phyloP scores from a whole-genome alignment of 805 yeast species.

The Brettanomyces anomalus region DNA sequence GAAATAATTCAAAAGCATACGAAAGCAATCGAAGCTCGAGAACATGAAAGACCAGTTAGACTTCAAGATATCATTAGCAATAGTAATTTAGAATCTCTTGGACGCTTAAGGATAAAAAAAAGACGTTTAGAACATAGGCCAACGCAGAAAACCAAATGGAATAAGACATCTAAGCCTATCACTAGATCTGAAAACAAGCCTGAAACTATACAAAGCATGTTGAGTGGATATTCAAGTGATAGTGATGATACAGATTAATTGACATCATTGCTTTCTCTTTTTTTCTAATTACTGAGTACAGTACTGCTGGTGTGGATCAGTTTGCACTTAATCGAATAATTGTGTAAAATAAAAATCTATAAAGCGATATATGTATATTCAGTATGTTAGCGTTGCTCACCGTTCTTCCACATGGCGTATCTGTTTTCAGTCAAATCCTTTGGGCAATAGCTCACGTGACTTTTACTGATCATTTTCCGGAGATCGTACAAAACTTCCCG shows the following conservation, averaged over 20 bases:
- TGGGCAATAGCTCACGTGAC: constrained; percentile 30
- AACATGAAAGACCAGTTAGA: too few species aligned
- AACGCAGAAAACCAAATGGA: background rate
- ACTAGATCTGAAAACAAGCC: background rate
- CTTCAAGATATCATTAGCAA: background rate
- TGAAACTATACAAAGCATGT: background rate
- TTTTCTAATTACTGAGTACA: too few species aligned
- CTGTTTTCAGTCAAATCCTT: constrained; percentile 24
- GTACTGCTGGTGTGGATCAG: too few species aligned
- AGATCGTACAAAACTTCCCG: constrained; percentile 41
- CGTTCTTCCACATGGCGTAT: background rate
- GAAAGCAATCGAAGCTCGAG: too few species aligned
- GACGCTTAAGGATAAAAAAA: background rate
- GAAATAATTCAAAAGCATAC: background rate
- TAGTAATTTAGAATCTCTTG: background rate
- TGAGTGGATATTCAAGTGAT: background rate
- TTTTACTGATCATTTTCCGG: constrained; percentile 36
- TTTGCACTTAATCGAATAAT: too few species aligned
- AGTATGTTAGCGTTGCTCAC: background rate
- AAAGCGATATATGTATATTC: background rate
- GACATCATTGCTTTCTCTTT: too few species aligned
- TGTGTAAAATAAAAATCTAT: too few species aligned
- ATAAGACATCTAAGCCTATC: too few species aligned
- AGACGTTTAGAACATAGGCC: background rate
- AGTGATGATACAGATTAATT: background rate